These are phyloP conservation scores for Bacidia gigantensis DNA, from an alignment of 495 filamentous ascomycete genomes.

Conservation along the genomic window DNA sequence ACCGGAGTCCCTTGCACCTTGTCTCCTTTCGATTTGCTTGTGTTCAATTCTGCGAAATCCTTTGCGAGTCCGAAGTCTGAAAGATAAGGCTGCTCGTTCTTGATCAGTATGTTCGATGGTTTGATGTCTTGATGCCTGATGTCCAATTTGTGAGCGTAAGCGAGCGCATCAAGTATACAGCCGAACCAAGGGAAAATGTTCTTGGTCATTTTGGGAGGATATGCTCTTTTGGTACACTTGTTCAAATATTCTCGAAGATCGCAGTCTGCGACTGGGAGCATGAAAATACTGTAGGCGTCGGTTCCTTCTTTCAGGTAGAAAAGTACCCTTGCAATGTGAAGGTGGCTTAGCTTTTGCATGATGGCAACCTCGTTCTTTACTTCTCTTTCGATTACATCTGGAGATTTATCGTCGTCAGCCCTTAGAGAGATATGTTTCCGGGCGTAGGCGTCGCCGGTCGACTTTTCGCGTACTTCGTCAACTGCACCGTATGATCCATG, in stretches of 20 bases:
- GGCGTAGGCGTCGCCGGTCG: conserved; percentile 4
- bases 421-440: not conserved
- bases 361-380: conserved; percentile 91
- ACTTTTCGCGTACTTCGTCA: conserved; percentile 3
- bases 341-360: conserved; percentile 65
- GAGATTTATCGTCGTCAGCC: not conserved
- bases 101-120: conserved; percentile 85
- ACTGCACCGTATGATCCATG: conserved; percentile 1
- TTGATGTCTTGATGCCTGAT: conserved; percentile 96
- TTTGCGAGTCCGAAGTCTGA: conserved; percentile 93
- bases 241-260: not conserved
- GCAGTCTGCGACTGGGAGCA: conserved; percentile 4
- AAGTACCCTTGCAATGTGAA: conserved; percentile 6
- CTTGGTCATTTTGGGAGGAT: not conserved
- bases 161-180: conserved; percentile 47
- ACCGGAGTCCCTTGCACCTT: conserved; percentile 78
- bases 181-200: conserved; percentile 3
- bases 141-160: conserved; percentile 68
- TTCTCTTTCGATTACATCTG: conserved; percentile 23
- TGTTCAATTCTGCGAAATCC: conserved; percentile 67
- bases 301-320: conserved; percentile 1
- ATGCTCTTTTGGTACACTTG: not conserved
- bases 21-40: conserved; percentile 44
- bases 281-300: conserved; percentile 5
- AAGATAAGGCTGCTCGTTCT: conserved; percentile 43